Conservation (phyloP, 1,284 basidiomycete species). For the Ceratobasidium theobromae region DNA sequence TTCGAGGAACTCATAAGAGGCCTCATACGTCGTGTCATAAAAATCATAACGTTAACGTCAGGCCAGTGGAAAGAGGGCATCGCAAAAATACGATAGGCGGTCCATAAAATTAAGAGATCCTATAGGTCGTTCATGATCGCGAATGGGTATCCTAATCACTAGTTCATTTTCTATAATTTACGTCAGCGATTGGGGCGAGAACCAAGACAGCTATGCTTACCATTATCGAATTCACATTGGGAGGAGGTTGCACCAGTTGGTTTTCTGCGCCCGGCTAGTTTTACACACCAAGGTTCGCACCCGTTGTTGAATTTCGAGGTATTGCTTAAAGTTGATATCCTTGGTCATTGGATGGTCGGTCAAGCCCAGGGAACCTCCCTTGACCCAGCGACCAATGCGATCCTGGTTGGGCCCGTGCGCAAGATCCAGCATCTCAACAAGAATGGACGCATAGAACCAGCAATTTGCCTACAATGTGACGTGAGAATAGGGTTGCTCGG, state of each 20-base stretch:
- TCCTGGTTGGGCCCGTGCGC: not conserved
- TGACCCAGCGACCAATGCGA: not conserved
- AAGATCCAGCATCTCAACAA: constrained; percentile 16
- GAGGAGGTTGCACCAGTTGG: not conserved
- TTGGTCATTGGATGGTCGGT: constrained; percentile 16
- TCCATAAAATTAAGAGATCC: too few species aligned
- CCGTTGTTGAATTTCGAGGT: not conserved
- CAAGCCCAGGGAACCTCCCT: not conserved
- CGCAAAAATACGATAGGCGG: too few species aligned
- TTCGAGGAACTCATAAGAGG: too few species aligned
- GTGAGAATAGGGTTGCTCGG: not conserved
- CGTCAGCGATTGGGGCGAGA: too few species aligned
- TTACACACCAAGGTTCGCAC: not conserved
- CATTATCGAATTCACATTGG: too few species aligned
- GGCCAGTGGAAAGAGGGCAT: too few species aligned
- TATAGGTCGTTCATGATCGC: too few species aligned
- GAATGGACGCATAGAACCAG: constrained; percentile 23
- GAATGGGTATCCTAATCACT: too few species aligned
- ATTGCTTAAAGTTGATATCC: constrained; percentile 9
- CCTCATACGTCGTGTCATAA: too few species aligned
- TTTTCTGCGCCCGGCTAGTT: not conserved
- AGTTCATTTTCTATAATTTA: too few species aligned
- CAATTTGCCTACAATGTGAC: not conserved
- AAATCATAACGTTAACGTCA: too few species aligned
- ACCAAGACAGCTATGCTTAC: too few species aligned